phyloP scores from a whole-genome alignment of 1,284 basidiomycete genomes.

The Tremellales sp. region DNA sequence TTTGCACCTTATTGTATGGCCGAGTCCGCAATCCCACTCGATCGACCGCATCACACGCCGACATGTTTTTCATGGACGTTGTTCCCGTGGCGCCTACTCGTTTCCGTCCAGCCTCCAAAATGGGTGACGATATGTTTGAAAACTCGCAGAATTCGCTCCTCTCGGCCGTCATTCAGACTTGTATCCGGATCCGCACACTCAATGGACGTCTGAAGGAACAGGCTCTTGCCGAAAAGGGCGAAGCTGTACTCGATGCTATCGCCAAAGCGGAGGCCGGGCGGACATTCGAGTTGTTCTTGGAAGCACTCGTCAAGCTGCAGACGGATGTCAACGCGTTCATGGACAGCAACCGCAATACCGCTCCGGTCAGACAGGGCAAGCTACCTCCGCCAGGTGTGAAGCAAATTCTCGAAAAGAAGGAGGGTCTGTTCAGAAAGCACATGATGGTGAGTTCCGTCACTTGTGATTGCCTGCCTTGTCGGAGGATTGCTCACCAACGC shows the following conservation, averaged over 20 bases:
- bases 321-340: constrained; percentile 96
- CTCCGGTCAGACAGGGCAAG: constrained; percentile 77
- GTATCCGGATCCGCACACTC: constrained; percentile 73
- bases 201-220: constrained; percentile 62
- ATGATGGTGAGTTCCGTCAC: constrained; percentile 90
- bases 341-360: constrained; percentile 94
- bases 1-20: constrained; percentile 86
- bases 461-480: too few relatives aligned
- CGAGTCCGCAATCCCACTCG: constrained; percentile 59
- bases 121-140: constrained; percentile 92
- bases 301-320: constrained; percentile 83
- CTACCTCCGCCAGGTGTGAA: constrained; percentile 93
- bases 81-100: constrained; percentile 89
- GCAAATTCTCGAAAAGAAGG: constrained; percentile 97
- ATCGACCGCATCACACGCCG: constrained; percentile 51
- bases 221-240: constrained; percentile 49
- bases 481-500: too few relatives aligned
- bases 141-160: constrained; percentile 97
- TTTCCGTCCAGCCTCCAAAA: constrained; percentile 87
- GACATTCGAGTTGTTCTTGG: constrained; percentile 69
- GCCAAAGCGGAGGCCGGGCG: constrained; percentile 52
- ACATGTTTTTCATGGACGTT: constrained; percentile 95
- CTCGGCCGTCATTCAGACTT: constrained; percentile 74
- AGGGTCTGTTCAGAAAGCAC: constrained; percentile 95
- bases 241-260: constrained; percentile 49